Conservation (phyloP, 192 early-diverging fungal species). For the Rhizoclosmatium sp. region DNA sequence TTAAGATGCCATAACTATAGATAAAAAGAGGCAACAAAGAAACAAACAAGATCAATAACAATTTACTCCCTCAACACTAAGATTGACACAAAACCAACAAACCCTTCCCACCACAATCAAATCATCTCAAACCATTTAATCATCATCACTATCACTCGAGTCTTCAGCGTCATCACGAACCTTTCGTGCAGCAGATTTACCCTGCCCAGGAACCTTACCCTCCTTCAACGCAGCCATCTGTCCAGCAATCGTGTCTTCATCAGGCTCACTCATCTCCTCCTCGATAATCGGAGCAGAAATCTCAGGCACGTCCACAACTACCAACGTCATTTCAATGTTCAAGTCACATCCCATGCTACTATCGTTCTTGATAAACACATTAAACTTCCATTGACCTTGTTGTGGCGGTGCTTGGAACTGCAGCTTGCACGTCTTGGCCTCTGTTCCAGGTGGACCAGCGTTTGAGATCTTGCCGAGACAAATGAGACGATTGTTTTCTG, state of each 20-base stretch:
- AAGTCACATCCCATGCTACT: slow-evolving; percentile 86
- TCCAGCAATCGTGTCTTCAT: slow-evolving; percentile 93
- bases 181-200: slow-evolving; percentile 12
- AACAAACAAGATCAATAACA: neutral
- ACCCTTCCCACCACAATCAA: neutral
- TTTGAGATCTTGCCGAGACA: slow-evolving; percentile 73
- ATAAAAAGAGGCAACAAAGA: neutral
- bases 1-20: neutral
- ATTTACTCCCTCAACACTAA: neutral
- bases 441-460: slow-evolving; percentile 52
- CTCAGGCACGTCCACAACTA: slow-evolving; percentile 73
- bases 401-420: slow-evolving; percentile 95
- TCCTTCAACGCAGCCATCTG: slow-evolving; percentile 87
- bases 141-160: slow-evolving; percentile 30
- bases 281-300: slow-evolving; percentile 72
- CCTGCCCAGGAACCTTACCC: slow-evolving; percentile 28
- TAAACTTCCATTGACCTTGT: slow-evolving; percentile 82
- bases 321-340: slow-evolving; percentile 77
- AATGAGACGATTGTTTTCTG: slow-evolving; percentile 84
- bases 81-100: neutral
- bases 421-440: slow-evolving; percentile 61
- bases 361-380: slow-evolving; percentile 88
- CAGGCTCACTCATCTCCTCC: slow-evolving; percentile 96
- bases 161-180: slow-evolving; percentile 48
- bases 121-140: neutral